Evolutionary conservation across 2,329 filamentous ascomycete species (phyloP).

Genomic region (Calcarisporium arbuscula): DNA sequence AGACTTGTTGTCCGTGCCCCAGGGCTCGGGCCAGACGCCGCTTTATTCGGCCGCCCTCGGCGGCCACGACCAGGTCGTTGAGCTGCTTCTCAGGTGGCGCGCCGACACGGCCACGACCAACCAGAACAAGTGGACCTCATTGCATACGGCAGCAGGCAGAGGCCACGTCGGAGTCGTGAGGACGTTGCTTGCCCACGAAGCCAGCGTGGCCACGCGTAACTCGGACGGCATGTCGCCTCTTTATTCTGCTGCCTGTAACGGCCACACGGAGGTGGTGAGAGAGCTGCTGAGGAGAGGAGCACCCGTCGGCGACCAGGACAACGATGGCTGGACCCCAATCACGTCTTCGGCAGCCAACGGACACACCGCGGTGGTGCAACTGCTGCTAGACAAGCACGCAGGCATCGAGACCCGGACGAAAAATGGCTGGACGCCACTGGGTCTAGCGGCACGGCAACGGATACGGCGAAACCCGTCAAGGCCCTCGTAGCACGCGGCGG

Average conservation of each 20-base stretch:
- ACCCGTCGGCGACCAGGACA: background rate
- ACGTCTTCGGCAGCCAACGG: slow-evolving; percentile 5
- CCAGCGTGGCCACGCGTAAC: background rate
- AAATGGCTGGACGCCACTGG: slow-evolving; percentile 6
- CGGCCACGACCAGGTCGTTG: too few relatives aligned
- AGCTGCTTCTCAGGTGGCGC: too few relatives aligned
- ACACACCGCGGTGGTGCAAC: slow-evolving; percentile 1
- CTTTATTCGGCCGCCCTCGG: too few relatives aligned
- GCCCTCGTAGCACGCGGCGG: too few relatives aligned
- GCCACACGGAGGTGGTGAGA: slow-evolving; percentile 2
- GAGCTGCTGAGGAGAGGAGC: slow-evolving; percentile 2
- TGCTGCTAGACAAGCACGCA: slow-evolving; percentile 6
- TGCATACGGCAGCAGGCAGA: too few relatives aligned
- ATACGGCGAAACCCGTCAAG: too few relatives aligned
- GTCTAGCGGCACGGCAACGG: too few relatives aligned
- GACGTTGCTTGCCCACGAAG: slow-evolving; percentile 1
- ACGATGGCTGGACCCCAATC: slow-evolving; percentile 9
- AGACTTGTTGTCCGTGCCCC: too few relatives aligned
- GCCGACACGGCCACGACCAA: too few relatives aligned
- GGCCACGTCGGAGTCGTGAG: slow-evolving; percentile 3
- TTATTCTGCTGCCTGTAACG: slow-evolving; percentile 3
- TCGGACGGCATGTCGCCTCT: slow-evolving; percentile 6
- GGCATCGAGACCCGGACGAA: slow-evolving; percentile 2
- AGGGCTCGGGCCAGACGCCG: too few relatives aligned
- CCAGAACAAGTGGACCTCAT: too few relatives aligned